phyloP scores from a whole-genome alignment of 805 yeast genomes.

The Pichia exigua region DNA sequence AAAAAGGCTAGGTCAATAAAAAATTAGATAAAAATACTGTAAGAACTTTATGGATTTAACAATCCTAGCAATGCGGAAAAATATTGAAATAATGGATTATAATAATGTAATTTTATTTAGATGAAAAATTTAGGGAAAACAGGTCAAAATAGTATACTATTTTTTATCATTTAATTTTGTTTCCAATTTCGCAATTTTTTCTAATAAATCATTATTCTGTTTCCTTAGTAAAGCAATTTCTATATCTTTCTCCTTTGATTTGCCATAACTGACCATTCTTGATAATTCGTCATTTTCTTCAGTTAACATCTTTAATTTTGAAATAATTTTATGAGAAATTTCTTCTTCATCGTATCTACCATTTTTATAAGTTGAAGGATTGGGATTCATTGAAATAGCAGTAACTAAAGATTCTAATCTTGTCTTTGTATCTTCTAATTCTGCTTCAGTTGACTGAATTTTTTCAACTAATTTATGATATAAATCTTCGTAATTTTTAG shows the following conservation, averaged over 20 bases:
- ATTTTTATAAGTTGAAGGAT: slow-evolving; percentile 36
- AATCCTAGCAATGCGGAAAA: neutral
- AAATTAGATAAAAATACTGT: neutral
- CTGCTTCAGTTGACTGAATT: slow-evolving; percentile 29
- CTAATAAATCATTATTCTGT: slow-evolving; percentile 41
- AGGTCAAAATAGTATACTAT: neutral
- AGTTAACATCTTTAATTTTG: slow-evolving; percentile 50
- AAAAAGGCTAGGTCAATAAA: neutral
- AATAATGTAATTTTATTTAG: neutral
- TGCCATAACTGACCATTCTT: slow-evolving; percentile 68
- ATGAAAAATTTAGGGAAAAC: neutral
- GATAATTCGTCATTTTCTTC: slow-evolving; percentile 66
- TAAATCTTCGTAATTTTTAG: slow-evolving; percentile 28
- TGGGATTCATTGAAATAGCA: slow-evolving; percentile 45
- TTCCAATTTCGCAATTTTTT: slow-evolving; percentile 26
- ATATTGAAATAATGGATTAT: neutral
- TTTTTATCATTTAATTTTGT: slow-evolving; percentile 15
- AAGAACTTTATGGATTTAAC: neutral
- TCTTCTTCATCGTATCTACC: slow-evolving; percentile 72
- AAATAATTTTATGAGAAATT: slow-evolving; percentile 62
- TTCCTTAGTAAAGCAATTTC: slow-evolving; percentile 54
- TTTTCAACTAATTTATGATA: slow-evolving; percentile 24
- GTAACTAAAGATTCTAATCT: slow-evolving; percentile 57
- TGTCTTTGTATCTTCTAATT: slow-evolving; percentile 52
- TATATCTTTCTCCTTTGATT: slow-evolving; percentile 60